Percentiles rank a stretch among this genome's conserved stretches.
Evolutionary conservation across 352 stramenopile genomes (phyloP).

Genomic region (Elongisporangium undulatum): DNA sequence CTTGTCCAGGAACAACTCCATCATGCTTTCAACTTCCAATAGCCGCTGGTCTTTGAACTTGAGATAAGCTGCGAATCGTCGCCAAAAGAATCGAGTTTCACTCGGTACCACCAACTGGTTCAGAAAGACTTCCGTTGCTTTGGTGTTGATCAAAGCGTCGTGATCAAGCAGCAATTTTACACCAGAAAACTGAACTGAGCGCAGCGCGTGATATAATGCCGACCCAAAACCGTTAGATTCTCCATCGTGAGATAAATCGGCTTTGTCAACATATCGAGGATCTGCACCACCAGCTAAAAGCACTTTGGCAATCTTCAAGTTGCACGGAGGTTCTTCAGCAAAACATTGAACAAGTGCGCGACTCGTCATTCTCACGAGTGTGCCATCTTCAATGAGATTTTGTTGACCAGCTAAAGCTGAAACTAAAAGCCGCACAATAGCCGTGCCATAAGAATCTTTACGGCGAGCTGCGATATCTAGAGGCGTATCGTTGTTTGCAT

Average conservation of each 20-base stretch:
- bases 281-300: conserved; percentile 33
- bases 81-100: conserved; percentile 17
- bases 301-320: conserved; percentile 31
- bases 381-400: not conserved
- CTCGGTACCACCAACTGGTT: conserved; percentile 11
- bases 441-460: conserved; percentile 30
- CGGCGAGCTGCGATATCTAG: conserved; percentile 31
- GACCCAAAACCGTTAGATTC: conserved; percentile 11
- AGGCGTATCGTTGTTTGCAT: conserved; percentile 21
- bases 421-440: conserved; percentile 28
- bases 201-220: conserved; percentile 28
- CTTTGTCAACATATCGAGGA: conserved; percentile 16
- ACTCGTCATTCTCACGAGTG: conserved; percentile 9
- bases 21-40: conserved; percentile 37
- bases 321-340: conserved; percentile 25
- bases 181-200: conserved; percentile 22
- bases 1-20: conserved; percentile 35
- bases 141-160: conserved; percentile 23
- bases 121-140: conserved; percentile 30
- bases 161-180: conserved; percentile 41
- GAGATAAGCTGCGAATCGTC: conserved; percentile 26
- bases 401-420: conserved; percentile 6
- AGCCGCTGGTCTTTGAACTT: conserved; percentile 22
- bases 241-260: conserved; percentile 6
- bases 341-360: conserved; percentile 37